phyloP scores from a whole-genome alignment of 108 stramenopile species.

The Conticribra guillardii region DNA sequence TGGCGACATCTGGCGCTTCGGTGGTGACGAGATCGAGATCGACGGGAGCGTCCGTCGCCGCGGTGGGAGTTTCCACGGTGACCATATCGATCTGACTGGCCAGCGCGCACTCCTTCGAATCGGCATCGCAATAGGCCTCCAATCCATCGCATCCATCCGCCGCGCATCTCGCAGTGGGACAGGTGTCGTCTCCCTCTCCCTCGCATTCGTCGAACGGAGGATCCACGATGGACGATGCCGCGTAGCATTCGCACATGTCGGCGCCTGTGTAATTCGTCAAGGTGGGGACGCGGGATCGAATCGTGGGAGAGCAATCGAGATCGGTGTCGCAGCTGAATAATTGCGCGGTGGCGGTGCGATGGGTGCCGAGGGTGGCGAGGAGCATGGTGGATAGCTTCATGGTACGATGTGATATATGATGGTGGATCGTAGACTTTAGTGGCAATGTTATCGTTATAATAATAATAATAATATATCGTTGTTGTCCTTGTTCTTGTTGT shows the following conservation, averaged over 20 bases:
- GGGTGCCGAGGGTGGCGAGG: no score
- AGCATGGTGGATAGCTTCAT: no score
- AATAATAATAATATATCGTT: no score
- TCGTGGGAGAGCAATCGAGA: not conserved
- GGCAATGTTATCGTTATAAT: no score
- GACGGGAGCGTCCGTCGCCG: not conserved
- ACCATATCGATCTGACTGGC: no score
- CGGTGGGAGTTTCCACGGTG: not conserved
- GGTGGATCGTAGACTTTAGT: no score
- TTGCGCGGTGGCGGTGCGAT: no score
- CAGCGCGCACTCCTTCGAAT: not conserved
- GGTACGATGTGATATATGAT: no score
- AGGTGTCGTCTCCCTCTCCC: slow-evolving; percentile 1
- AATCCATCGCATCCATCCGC: not conserved
- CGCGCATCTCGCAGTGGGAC: not conserved
- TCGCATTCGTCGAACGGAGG: not conserved
- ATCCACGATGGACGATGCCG: not conserved
- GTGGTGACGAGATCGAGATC: no score
- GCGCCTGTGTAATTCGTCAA: not conserved
- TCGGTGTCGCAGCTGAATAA: no score
- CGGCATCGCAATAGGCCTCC: not conserved
- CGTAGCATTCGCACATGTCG: slow-evolving; percentile 11
- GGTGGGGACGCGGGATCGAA: slow-evolving; percentile 3
- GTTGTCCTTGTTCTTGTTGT: no score
- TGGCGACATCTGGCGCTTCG: not conserved